phyloP scores from a whole-genome alignment of 805 yeast species.

The Teunomyces atbi region DNA sequence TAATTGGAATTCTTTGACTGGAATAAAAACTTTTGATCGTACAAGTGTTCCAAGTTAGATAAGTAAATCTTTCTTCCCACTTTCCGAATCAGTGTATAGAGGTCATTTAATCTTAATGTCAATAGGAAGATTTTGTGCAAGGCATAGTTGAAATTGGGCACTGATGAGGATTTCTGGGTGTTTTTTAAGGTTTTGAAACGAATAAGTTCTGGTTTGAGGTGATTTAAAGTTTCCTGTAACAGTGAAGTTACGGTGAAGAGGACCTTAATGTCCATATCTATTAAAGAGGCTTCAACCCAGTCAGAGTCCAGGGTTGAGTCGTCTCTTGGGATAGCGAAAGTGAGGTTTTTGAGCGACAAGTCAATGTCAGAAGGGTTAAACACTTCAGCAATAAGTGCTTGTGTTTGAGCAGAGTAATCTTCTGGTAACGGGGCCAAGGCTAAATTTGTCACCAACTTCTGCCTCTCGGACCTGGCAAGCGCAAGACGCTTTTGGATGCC shows the following conservation, averaged over 20 bases:
- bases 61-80: constrained; percentile 47
- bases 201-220: constrained; percentile 19
- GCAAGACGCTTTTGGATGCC: constrained; percentile 38
- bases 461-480: constrained; percentile 24
- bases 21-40: constrained; percentile 38
- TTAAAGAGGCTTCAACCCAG: constrained; percentile 23
- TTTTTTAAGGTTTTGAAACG: constrained; percentile 19
- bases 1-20: constrained; percentile 26
- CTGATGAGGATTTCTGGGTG: constrained; percentile 6
- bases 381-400: constrained; percentile 16
- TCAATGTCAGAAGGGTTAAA: constrained; percentile 25
- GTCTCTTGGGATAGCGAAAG: constrained; percentile 16
- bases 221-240: constrained; percentile 26
- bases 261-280: constrained; percentile 40
- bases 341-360: constrained; percentile 19
- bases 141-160: constrained; percentile 38
- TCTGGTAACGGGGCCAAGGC: constrained; percentile 2
- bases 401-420: constrained; percentile 16
- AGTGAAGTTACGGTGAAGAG: constrained; percentile 24
- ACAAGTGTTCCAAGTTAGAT: constrained; percentile 43
- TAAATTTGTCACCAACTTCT: constrained; percentile 9
- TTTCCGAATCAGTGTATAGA: constrained; percentile 46
- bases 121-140: constrained; percentile 48
- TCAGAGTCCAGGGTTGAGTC: constrained; percentile 14
- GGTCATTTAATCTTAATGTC: constrained; percentile 48